Conservation (phyloP, 1,139 yeast species). For the Magnusiomyces ingens region DNA sequence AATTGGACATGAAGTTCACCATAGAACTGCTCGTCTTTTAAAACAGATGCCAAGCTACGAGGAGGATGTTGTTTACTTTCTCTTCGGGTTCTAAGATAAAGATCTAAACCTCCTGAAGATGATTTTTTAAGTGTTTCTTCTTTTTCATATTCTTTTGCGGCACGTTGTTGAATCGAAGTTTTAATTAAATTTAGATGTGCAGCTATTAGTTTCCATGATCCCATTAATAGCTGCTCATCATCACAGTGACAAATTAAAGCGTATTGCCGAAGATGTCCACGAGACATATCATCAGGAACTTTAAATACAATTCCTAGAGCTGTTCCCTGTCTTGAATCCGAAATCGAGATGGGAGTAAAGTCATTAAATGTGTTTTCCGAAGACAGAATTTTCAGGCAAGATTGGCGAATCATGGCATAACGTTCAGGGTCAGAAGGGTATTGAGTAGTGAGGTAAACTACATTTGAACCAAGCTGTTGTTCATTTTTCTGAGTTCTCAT, state of each 20-base stretch:
- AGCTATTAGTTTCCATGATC: conserved; percentile 52
- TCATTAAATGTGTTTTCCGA: conserved; percentile 67
- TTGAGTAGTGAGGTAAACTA: conserved; percentile 42
- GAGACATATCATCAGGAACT: conserved; percentile 59
- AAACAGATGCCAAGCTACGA: conserved; percentile 50
- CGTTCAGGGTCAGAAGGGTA: conserved; percentile 53
- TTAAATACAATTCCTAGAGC: conserved; percentile 63
- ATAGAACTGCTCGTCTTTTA: conserved; percentile 54
- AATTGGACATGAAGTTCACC: conserved; percentile 52
- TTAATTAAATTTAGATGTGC: conserved; percentile 49
- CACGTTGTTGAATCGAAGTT: conserved; percentile 43
- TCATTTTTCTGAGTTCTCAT: conserved; percentile 3
- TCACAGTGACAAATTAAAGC: conserved; percentile 59
- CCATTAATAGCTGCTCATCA: conserved; percentile 45
- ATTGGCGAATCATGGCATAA: conserved; percentile 49
- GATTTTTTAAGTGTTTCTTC: not conserved
- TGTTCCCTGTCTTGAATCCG: conserved; percentile 62
- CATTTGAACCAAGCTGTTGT: not conserved
- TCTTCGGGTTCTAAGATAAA: conserved; percentile 45
- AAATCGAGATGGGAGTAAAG: conserved; percentile 61
- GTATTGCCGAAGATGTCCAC: conserved; percentile 75
- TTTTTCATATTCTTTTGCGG: conserved; percentile 15
- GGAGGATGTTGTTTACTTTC: conserved; percentile 42
- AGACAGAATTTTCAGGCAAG: conserved; percentile 44
- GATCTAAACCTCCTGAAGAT: conserved; percentile 36